A percentile compares a stretch with the other conserved stretches of the same genome.
Evolutionary conservation across 441 rosid species (phyloP).

Genomic region (Euphorbia corollata): DNA sequence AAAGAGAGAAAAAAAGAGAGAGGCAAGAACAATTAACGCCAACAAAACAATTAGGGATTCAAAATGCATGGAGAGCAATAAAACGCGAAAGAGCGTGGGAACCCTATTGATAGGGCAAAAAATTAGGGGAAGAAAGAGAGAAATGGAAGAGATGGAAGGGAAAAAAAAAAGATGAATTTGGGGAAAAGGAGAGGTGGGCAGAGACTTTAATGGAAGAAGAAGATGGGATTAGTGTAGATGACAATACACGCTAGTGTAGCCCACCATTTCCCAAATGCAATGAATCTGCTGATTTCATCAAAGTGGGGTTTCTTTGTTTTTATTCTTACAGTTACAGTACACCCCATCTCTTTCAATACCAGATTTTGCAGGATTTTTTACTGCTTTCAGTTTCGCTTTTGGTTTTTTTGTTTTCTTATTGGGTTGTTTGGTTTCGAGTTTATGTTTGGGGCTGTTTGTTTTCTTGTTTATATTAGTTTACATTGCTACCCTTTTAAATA

Average conservation of each 20-base stretch:
- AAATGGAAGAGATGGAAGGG: conserved; percentile 14
- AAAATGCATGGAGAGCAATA: conserved; percentile 36
- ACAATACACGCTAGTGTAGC: conserved; percentile 27
- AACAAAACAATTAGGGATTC: conserved; percentile 19
- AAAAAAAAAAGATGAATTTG: background rate
- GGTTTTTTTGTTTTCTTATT: background rate
- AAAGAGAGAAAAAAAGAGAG: conserved; percentile 66
- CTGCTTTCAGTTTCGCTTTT: background rate
- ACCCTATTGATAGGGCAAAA: conserved; percentile 67
- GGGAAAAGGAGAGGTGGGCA: background rate
- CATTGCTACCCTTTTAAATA: too few relatives aligned
- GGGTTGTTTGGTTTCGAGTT: conserved; percentile 10
- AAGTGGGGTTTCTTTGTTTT: conserved; percentile 24
- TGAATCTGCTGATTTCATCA: conserved; percentile 34
- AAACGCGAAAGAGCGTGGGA: conserved; percentile 13
- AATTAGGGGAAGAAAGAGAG: conserved; percentile 19
- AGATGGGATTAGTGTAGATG: conserved; percentile 27
- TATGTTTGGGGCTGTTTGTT: background rate
- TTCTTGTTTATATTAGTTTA: background rate
- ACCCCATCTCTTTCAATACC: background rate
- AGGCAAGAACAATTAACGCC: conserved; percentile 22
- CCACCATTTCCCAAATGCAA: conserved; percentile 39
- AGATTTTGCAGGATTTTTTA: background rate
- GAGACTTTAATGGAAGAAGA: conserved; percentile 18
- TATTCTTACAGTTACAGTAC: too few relatives aligned